These are phyloP conservation scores for Trichoderma endophyticum DNA, from an alignment of 2,329 filamentous ascomycete genomes.

Conservation along the genomic window DNA sequence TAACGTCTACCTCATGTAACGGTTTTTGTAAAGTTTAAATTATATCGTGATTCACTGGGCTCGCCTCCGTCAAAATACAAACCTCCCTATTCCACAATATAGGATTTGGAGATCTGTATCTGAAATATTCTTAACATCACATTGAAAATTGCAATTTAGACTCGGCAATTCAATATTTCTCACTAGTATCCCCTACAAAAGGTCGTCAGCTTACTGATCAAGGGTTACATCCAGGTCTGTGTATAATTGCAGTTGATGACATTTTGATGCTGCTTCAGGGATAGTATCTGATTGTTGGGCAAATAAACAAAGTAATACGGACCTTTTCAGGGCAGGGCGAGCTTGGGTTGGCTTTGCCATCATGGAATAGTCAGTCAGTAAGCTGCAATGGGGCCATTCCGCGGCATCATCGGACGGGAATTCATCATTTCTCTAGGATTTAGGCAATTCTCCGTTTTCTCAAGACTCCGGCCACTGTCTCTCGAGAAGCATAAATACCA, in stretches of 20 bases:
- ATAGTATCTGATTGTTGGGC: not conserved
- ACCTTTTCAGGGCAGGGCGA: not conserved
- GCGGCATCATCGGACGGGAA: not conserved
- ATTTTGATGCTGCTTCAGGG: not conserved
- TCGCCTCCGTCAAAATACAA: not conserved
- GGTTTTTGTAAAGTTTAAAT: not conserved
- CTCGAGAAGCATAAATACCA: not conserved
- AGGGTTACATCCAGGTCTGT: no score
- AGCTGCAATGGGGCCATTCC: not conserved
- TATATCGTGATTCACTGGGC: not conserved
- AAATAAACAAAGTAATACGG: not conserved
- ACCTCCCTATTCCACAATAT: not conserved
- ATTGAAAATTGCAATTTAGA: not conserved
- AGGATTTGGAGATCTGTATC: not conserved
- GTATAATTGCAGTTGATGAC: not conserved
- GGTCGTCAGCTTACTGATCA: no score
- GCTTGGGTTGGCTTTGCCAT: not conserved
- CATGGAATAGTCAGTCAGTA: not conserved
- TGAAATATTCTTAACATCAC: not conserved
- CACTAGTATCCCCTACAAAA: no score
- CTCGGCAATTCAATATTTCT: not conserved
- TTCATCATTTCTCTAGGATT: not conserved
- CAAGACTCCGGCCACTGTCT: not conserved
- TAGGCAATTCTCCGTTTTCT: not conserved
- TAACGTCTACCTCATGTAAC: not conserved